Percentiles rank a stretch among this genome's conserved stretches.
Evolutionary conservation across 139 green algal genomes (phyloP).

Genomic region (Mesotaenium endlicherianum): DNA sequence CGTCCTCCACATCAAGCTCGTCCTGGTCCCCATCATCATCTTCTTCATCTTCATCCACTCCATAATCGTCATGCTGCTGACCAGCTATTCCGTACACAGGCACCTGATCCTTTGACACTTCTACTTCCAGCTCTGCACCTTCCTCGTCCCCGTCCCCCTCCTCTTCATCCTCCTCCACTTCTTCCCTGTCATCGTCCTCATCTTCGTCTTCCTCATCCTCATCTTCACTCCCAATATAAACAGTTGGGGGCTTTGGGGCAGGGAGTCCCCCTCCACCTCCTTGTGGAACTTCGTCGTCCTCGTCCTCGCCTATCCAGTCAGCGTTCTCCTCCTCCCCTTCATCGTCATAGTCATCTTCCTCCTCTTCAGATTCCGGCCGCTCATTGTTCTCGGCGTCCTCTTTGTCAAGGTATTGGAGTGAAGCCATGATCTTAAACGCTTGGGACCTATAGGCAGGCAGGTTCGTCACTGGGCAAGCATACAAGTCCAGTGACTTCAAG

Average conservation of each 20-base stretch:
- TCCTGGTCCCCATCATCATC: too few species aligned
- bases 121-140: too few species aligned
- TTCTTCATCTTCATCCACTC: too few species aligned
- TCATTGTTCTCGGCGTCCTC: conserved; percentile 26
- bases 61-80: too few species aligned
- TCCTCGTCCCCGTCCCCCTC: not conserved
- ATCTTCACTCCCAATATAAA: not conserved
- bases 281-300: too few species aligned
- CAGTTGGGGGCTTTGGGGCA: too few species aligned
- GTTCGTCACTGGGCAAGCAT: conserved; percentile 43
- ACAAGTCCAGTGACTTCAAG: conserved; percentile 46
- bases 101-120: too few species aligned
- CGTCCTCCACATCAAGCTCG: too few species aligned
- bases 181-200: conserved; percentile 12
- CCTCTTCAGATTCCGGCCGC: not conserved
- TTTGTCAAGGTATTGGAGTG: conserved; percentile 44
- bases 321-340: conserved; percentile 19
- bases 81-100: too few species aligned
- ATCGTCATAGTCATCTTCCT: conserved; percentile 28
- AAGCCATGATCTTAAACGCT: conserved; percentile 45
- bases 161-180: too few species aligned
- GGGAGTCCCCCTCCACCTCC: too few species aligned
- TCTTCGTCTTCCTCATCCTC: conserved; percentile 5
- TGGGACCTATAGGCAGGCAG: conserved; percentile 32
- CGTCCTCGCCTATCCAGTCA: too few species aligned